Evolutionary conservation across 371 early-diverging fungal genomes (phyloP).

Genomic region (Mucor irregularis): DNA sequence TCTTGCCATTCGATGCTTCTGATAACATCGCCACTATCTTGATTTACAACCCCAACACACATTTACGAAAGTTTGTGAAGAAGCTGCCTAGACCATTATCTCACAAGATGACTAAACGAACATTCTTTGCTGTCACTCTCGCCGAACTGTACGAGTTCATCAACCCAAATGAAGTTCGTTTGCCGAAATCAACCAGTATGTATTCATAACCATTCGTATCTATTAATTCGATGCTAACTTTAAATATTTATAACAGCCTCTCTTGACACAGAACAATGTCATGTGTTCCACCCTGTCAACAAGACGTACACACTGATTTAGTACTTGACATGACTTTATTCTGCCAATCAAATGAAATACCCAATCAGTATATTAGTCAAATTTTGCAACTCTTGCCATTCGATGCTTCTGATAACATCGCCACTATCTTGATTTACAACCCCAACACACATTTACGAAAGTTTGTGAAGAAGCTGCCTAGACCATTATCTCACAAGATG

Average conservation of each 20-base stretch:
- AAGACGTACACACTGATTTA: too few relatives aligned
- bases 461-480: conserved; percentile 63
- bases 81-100: conserved; percentile 60
- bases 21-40: conserved; percentile 60
- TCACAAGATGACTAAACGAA: conserved; percentile 60
- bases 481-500: conserved; percentile 62
- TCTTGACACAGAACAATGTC: conserved; percentile 67
- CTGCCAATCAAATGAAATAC: conserved; percentile 80
- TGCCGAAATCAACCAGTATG: conserved; percentile 77
- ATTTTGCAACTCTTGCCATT: conserved; percentile 75
- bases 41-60: conserved; percentile 81
- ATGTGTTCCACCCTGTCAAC: conserved; percentile 65
- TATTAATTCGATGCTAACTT: too few relatives aligned
- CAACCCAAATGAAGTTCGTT: conserved; percentile 63
- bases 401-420: conserved; percentile 52
- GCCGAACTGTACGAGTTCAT: conserved; percentile 76
- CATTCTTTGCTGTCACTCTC: conserved; percentile 65
- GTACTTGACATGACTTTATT: conserved; percentile 61
- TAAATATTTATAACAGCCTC: conserved; percentile 55
- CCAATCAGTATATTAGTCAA: conserved; percentile 72
- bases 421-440: conserved; percentile 75
- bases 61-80: conserved; percentile 73
- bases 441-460: conserved; percentile 78
- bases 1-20: conserved; percentile 65
- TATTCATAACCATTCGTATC: too few relatives aligned